Evolutionary conservation across 306 rosid genomes (phyloP), one percentile per base, ranked within the genome.

Genomic region (Gleditsia sinensis): DNA sequence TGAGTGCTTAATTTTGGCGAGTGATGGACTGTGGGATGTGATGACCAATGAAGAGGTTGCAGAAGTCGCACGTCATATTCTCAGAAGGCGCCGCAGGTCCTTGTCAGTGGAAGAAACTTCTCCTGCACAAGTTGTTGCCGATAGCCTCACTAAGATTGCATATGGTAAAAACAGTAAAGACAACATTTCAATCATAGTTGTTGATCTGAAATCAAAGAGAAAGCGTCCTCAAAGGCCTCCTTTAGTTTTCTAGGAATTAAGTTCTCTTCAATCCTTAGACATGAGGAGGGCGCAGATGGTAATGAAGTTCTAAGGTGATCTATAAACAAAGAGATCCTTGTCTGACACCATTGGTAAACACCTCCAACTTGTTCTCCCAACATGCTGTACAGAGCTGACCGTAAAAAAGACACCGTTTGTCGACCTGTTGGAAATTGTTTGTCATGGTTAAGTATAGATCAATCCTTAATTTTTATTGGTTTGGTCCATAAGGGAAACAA

Each of bases 21-120:
- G 91, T 23, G 91, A 87, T 45, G 91, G 91, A 33, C 89, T 85
- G 9, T 87, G 91, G 91, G 91, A 87, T 53, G 91, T 87, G 12
- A 82, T 87, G 89, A 82, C 79, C 1, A 87, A 87, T 55, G 83
- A 85, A 61, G 91, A 87, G 71, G 89, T 87, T 0, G 89, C 87
- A 25, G 87, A 85, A 81, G 81, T 80, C 12, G 91, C 91, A 67
- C 77, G 91, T 51, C 84, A 66, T 64, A 75, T 82, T 65, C 77
- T 87, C 7, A 80, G 91, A 71, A 46, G 91, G 59, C 80, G 81
- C 3, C 80, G 87, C 3, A 71, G 86, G 75, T 75, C 55, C 25
- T 27, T 51, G 58, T 36, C 49, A 0, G 11, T 53, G 11, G 85
- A 78, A 4, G 86, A 82, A 49, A 67, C 64, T 19, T 32, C 86